Conservation (phyloP, 1,139 yeast species). For the Suhomyces anneliseae region DNA sequence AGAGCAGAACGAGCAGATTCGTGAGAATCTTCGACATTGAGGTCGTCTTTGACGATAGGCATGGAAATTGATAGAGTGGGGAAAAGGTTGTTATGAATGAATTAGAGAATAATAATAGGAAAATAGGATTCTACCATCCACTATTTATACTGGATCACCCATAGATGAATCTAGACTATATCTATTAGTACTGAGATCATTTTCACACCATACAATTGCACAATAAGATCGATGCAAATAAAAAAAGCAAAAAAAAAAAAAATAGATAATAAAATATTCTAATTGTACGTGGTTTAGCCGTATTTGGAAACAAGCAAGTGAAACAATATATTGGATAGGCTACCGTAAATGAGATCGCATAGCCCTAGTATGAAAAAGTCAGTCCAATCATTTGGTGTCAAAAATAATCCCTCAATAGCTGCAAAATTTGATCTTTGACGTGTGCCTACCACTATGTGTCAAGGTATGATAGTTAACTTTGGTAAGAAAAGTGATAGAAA, state of each 20-base stretch:
- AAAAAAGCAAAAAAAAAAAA: not conserved
- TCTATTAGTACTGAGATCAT: not conserved
- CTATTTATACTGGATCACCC: not conserved
- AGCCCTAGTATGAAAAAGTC: not conserved
- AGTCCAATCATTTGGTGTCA: not conserved
- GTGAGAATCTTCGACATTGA: not conserved
- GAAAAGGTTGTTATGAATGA: too few relatives aligned
- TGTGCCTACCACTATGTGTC: not conserved
- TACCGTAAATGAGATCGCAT: not conserved
- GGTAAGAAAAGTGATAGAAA: not conserved
- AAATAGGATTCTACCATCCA: too few relatives aligned
- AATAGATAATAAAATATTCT: not conserved
- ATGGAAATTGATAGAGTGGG: not conserved
- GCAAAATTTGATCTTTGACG: conserved; percentile 1
- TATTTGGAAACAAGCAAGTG: not conserved
- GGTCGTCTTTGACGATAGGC: conserved; percentile 4
- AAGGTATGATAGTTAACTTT: not conserved
- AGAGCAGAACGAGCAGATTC: not conserved
- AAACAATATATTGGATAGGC: not conserved
- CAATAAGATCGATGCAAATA: not conserved
- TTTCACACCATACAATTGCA: not conserved
- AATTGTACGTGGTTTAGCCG: not conserved
- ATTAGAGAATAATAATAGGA: too few relatives aligned
- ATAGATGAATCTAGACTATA: not conserved
- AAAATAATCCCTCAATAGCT: conserved; percentile 9